phyloP scores from a whole-genome alignment of 208 protist species.

The Trichomonas vaginalis region DNA sequence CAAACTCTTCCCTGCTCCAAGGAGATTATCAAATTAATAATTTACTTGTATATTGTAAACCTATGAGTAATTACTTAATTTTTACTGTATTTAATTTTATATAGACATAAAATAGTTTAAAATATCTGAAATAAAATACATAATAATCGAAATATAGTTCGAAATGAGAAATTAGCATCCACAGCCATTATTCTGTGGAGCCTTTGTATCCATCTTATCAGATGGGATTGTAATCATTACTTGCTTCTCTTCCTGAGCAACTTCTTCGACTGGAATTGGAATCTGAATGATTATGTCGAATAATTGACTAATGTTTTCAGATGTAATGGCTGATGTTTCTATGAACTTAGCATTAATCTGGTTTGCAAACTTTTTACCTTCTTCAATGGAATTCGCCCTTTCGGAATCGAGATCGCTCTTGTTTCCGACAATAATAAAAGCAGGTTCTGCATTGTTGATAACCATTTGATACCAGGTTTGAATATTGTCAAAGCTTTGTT shows the following conservation, averaged over 20 bases:
- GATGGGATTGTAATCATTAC: not conserved
- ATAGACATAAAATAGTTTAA: not conserved
- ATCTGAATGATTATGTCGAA: not conserved
- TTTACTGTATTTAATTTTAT: not conserved
- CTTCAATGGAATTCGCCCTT: not conserved
- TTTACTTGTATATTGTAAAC: not conserved
- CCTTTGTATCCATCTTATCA: not conserved
- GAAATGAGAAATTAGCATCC: not conserved
- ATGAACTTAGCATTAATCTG: not conserved
- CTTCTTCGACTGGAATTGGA: not conserved
- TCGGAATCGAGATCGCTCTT: not conserved
- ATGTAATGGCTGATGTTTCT: not conserved
- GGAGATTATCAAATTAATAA: not conserved
- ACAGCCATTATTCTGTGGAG: not conserved
- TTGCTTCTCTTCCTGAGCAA: not conserved
- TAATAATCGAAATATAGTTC: not conserved
- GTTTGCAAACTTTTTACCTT: not conserved
- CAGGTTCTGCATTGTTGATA: not conserved
- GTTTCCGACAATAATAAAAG: not conserved
- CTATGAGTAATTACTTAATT: not conserved
- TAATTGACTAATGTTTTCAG: not conserved
- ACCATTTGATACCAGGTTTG: not conserved
- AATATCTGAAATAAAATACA: not conserved
- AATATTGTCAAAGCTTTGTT: not conserved
- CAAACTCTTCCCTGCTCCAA: not conserved